Evolutionary conservation across 179 eudicot species (phyloP).

Genomic region (Actinidia chinensis): DNA sequence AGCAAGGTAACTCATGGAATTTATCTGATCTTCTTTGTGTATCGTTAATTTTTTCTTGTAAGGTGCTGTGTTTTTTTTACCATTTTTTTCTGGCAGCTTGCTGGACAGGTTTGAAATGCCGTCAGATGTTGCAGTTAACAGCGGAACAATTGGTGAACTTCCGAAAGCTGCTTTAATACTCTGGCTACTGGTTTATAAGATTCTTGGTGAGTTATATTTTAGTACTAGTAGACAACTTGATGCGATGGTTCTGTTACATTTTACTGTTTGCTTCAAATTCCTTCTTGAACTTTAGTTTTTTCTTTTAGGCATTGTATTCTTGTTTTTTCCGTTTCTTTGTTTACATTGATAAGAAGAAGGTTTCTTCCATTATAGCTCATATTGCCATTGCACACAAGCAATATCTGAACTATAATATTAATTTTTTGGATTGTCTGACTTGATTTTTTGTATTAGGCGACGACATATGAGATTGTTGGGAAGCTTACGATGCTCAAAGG

Average conservation of each 20-base stretch:
- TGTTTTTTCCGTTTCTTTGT: background rate
- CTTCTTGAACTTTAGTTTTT: background rate
- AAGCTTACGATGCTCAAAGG: slow-evolving; percentile 93
- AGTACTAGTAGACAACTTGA: background rate
- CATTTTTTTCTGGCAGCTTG: slow-evolving; percentile 43
- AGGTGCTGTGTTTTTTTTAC: slow-evolving; percentile 1
- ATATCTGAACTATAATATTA: no score
- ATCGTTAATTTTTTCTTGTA: background rate
- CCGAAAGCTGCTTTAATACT: slow-evolving; percentile 84
- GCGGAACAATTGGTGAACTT: slow-evolving; percentile 88
- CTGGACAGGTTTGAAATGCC: slow-evolving; percentile 79
- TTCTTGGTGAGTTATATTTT: slow-evolving; percentile 58
- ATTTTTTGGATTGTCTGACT: slow-evolving; percentile 6
- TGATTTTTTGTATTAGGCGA: slow-evolving; percentile 54
- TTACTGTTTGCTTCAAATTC: background rate
- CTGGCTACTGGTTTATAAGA: slow-evolving; percentile 86
- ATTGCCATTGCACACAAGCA: background rate
- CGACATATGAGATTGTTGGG: slow-evolving; percentile 92
- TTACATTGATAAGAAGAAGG: background rate
- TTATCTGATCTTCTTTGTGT: background rate
- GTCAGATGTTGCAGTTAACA: slow-evolving; percentile 94
- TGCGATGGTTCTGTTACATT: background rate
- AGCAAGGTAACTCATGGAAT: slow-evolving; percentile 48
- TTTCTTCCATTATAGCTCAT: background rate
- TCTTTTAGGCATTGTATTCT: background rate